Evolutionary conservation across 352 stramenopile genomes (phyloP), one percentile per base, ranked within the genome.

Genomic region (Thalassiosira ordinaria): DNA sequence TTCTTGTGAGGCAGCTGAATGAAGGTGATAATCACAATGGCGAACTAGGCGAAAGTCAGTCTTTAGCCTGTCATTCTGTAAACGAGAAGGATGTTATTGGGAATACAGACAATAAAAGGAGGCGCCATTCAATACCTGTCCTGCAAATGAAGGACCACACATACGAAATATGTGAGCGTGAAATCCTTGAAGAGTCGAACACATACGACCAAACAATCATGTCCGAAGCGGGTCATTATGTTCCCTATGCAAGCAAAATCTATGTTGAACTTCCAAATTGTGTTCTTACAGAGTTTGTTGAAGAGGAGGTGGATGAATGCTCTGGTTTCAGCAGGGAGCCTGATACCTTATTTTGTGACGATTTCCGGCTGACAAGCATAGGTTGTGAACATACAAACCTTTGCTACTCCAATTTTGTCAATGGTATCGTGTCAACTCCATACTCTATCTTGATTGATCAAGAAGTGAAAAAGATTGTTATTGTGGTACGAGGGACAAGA

Each of bases 361-460:
- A 63, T 2, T 73, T 39, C 31, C 22, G 16, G 18, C 24, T 73
- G 7, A 46, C 64, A 26, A 46, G 7, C 6, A 73, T 73, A 3
- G 64, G 64, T 29, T 60, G 29, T 1, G 18, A 67, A 26, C 29
- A 66, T 41, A 16, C 67, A 29, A 29, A 24, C 0, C 24, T 77
- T 18, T 62, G 29, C 9, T 63, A 63, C 33, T 35, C 29, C 16
- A 67, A 27, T 20, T 66, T 68, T 24, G 44, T 37, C 0, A 77
- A 69, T 69, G 46, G 46, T 6, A 26, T 77, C 0, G 22, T 41
- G 2, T 5, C 1, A 0, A 77, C 67, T 18, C 67, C 67, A 14
- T 77, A 69, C 35, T 41, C 41, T 11, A 69, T 77, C 11, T 9
- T 77, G 1, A 7, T 68, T 5, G 67, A 77, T 39, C 24, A 77